Evolutionary conservation across 257 asterid species (phyloP), one percentile per base, ranked within the genome.

Genomic region (Thymus quinquecostatus): DNA sequence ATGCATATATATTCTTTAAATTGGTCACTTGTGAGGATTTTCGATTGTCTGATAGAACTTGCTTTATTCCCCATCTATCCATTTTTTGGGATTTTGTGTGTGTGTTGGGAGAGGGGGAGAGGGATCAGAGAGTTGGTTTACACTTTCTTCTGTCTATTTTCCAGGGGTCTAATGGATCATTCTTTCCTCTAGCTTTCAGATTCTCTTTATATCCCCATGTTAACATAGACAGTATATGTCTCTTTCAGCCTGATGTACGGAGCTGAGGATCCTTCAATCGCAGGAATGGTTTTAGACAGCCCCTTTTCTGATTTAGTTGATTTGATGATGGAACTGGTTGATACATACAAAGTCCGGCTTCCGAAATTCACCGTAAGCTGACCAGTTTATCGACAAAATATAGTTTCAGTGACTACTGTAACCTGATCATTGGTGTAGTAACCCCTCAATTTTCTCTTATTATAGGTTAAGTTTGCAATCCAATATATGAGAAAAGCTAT

Each of bases 191-290:
- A 60, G 29, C 63, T 21, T 21, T 21, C 21, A 21, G 38, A 41
- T 69, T 10, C 53, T 50, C 64, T 47, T 7, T 12, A n/a, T 55
- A 10, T 7, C 50, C 14, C 36, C 44, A 53, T 54, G 47, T 67
- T 36, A 59, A 59, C 68, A 45, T n/a, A 11, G 64, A 67, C 55
- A 32, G 54, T 40, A 70, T 60, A 49, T 79, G 59, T 75, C 72
- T 82, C 60, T 83, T 84, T 77, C 96, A 92, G 98, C 87, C 79
- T 92, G 82, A 82, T 92, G 92, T 92, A 92, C 66, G 98, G 96
- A 74, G 96, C 86, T 63, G 96, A 90, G 88, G 98, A 92, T 88
- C 98, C 98, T 71, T 92, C 98, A 34, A 88, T 92, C n/a, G 97
- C 98, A 54, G 98, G 97, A 80, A 88, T 92, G 95, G 97, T 92